phyloP scores from a whole-genome alignment of 2,329 filamentous ascomycete species.

The Monosporascus ibericus region DNA sequence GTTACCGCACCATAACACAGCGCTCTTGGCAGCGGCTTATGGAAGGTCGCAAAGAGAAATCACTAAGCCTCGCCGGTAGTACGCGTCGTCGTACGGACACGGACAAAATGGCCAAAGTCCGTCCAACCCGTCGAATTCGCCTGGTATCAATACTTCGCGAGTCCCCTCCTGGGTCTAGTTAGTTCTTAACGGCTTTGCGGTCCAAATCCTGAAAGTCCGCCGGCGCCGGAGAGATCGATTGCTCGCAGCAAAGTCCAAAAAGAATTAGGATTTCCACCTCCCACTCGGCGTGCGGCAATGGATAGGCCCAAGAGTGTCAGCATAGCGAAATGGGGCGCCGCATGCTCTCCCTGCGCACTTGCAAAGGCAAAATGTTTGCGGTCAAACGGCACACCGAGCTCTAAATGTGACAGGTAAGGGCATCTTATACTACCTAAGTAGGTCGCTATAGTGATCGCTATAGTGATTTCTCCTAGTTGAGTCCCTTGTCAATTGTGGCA shows the following conservation, averaged over 20 bases:
- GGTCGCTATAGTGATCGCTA: not conserved
- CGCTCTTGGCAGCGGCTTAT: not conserved
- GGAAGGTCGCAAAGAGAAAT: not conserved
- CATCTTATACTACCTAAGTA: not conserved
- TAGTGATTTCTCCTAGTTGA: not conserved
- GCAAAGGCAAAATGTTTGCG: conserved; percentile 47
- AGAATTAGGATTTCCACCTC: not conserved
- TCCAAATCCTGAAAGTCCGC: conserved; percentile 15
- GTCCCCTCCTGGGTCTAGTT: conserved; percentile 1
- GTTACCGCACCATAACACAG: not conserved
- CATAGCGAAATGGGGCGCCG: conserved; percentile 40
- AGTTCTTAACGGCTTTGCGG: conserved; percentile 7
- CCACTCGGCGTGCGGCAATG: conserved; percentile 5
- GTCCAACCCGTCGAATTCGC: not conserved
- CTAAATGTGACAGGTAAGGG: conserved; percentile 37
- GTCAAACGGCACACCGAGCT: conserved; percentile 26
- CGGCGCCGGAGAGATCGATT: conserved; percentile 9
- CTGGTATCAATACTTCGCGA: conserved; percentile 3
- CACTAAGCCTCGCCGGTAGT: not conserved
- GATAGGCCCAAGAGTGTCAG: conserved; percentile 17
- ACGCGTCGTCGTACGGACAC: conserved; percentile 2
- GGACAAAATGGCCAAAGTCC: conserved; percentile 15
- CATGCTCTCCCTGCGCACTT: conserved; percentile 40
- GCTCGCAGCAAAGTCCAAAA: not conserved
- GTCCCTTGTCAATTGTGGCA: not conserved